Evolutionary conservation across 1,139 yeast species (phyloP).

Genomic region (Arxiozyma slooffiae): DNA sequence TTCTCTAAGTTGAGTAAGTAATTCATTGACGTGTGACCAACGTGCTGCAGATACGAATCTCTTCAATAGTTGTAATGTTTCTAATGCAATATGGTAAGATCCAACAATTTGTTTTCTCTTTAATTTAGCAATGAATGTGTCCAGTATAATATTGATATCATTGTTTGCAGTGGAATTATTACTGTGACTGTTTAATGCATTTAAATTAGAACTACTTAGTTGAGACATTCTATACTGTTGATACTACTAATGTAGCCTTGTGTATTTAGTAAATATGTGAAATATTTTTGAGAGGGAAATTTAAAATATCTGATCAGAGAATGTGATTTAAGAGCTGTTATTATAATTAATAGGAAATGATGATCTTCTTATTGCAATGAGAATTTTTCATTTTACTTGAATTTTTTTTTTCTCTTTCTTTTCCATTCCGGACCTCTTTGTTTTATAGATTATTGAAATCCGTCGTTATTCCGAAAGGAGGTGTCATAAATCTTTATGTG

Average conservation of each 20-base stretch:
- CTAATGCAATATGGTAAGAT: slow-evolving; percentile 71
- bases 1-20: slow-evolving; percentile 58
- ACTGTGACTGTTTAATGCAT: neutral
- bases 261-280: no score
- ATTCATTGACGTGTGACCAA: slow-evolving; percentile 70
- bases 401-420: no score
- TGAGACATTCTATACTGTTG: neutral
- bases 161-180: slow-evolving; percentile 5
- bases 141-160: slow-evolving; percentile 32
- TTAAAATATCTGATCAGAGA: no score
- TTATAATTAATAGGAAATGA: no score
- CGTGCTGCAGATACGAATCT: slow-evolving; percentile 83
- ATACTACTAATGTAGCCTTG: no score
- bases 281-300: no score
- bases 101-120: slow-evolving; percentile 29
- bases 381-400: neutral
- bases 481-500: no score
- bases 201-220: neutral
- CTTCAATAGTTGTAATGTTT: slow-evolving; percentile 77
- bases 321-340: neutral
- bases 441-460: no score
- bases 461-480: no score
- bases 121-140: slow-evolving; percentile 33
- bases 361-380: neutral
- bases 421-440: no score